Percentiles rank a stretch among this genome's conserved stretches.
phyloP scores from a whole-genome alignment of 2,329 filamentous ascomycete species.

The Colletotrichum sp. region DNA sequence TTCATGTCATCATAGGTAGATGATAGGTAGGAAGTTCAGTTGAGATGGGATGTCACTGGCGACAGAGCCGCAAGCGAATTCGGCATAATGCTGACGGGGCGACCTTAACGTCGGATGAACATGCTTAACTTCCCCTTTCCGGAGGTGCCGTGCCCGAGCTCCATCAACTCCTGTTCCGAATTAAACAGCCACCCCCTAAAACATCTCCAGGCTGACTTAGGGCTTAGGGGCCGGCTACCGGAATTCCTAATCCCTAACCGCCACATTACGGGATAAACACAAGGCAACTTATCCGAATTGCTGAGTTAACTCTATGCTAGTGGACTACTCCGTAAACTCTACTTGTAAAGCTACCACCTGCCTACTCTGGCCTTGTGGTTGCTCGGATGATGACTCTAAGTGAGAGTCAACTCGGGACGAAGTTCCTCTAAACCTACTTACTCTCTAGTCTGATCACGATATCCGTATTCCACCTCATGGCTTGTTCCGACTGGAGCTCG shows the following conservation, averaged over 20 bases:
- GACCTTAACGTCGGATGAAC: background rate
- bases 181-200: background rate
- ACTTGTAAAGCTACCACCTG: background rate
- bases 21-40: background rate
- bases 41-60: background rate
- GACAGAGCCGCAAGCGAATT: background rate
- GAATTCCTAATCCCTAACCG: background rate
- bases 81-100: background rate
- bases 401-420: background rate
- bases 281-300: background rate
- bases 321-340: background rate
- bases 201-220: background rate
- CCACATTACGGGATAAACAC: background rate
- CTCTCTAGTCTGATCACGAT: background rate
- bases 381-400: background rate
- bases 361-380: background rate
- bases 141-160: background rate
- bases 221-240: background rate
- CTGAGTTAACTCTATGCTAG: background rate
- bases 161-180: background rate
- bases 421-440: rapidly evolving
- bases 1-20: background rate
- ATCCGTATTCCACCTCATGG: background rate
- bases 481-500: background rate
- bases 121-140: background rate